Evolutionary conservation across 805 yeast genomes (phyloP).

Genomic region (Ogataea wickerhamii): DNA sequence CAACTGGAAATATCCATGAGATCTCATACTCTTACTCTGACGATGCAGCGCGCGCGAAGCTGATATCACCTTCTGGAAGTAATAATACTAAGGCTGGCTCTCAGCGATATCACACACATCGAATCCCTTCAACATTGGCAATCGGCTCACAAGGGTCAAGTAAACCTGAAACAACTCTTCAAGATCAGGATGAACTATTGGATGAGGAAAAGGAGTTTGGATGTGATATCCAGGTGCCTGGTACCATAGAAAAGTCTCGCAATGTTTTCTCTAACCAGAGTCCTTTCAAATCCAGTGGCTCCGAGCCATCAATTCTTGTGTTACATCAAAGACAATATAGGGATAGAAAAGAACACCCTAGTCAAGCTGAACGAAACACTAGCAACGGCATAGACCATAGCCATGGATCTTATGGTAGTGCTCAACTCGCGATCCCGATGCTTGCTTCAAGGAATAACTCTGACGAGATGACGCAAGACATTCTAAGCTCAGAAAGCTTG

Average conservation of each 20-base stretch:
- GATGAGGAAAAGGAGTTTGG: background rate
- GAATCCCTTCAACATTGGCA: background rate
- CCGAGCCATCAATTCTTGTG: constrained; percentile 1
- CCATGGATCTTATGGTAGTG: background rate
- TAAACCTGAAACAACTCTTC: background rate
- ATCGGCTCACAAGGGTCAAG: background rate
- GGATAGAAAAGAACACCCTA: background rate
- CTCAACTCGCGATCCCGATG: background rate
- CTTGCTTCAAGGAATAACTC: background rate
- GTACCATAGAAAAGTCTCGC: constrained; percentile 17
- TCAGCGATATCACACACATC: background rate
- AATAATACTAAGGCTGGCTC: background rate
- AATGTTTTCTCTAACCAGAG: constrained; percentile 9
- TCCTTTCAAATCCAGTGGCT: constrained; percentile 9
- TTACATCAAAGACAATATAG: background rate
- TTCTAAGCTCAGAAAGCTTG: constrained; percentile 17
- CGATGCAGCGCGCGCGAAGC: background rate
- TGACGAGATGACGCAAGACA: background rate
- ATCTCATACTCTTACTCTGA: background rate
- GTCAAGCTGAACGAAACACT: background rate
- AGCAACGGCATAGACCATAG: background rate
- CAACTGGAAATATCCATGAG: background rate
- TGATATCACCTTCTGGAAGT: background rate
- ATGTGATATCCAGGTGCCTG: constrained; percentile 24
- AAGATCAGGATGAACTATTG: background rate